phyloP scores from a whole-genome alignment of 1,284 basidiomycete genomes.

The Rhodotorula sp. region DNA sequence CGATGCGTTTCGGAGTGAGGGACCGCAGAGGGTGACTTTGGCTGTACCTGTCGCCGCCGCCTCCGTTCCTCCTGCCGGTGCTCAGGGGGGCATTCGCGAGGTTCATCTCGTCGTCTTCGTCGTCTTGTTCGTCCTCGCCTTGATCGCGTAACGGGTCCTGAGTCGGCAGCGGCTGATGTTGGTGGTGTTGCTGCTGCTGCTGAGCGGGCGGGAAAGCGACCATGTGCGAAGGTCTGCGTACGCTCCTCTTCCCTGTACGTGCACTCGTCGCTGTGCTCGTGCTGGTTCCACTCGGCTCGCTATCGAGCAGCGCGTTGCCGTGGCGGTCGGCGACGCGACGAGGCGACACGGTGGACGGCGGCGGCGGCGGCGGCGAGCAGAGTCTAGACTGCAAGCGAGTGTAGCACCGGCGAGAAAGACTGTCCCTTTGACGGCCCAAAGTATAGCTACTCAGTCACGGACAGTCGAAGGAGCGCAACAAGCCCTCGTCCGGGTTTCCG shows the following conservation, averaged over 20 bases:
- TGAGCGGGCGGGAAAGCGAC: conserved; percentile 2
- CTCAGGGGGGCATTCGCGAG: conserved; percentile 9
- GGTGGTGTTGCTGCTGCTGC: neutral
- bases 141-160: neutral
- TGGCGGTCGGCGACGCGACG: too few species aligned
- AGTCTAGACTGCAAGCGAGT: too few species aligned
- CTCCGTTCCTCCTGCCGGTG: neutral
- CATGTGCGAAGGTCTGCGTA: neutral
- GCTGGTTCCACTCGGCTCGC: neutral
- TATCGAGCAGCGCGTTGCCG: too few species aligned
- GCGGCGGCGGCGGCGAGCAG: neutral
- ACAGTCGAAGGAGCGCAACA: too few species aligned
- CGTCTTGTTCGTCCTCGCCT: conserved; percentile 1
- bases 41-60: conserved; percentile 2
- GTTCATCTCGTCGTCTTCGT: conserved; percentile 25
- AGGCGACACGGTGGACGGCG: too few species aligned
- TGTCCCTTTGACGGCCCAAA: too few species aligned
- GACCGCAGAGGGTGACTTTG: conserved; percentile 24
- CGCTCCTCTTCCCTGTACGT: neutral
- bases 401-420: too few species aligned
- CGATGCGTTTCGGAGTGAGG: conserved; percentile 39
- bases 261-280: neutral
- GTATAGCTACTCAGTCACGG: too few species aligned
- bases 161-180: conserved; percentile 3
- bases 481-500: too few species aligned